Evolutionary conservation across 148 eudicot species (phyloP).

Genomic region (Silene conica): DNA sequence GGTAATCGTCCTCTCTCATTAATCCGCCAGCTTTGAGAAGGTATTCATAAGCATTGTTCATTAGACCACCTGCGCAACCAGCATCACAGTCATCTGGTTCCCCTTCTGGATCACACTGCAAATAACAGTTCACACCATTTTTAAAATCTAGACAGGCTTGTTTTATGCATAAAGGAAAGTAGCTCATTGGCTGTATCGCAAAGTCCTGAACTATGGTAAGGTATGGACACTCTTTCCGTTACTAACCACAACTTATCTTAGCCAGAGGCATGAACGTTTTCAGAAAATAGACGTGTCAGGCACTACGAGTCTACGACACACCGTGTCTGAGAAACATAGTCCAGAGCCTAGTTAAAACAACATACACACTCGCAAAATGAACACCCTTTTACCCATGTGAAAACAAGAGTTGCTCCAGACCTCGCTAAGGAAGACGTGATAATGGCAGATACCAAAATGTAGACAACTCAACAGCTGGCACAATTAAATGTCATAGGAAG

Average conservation of each 20-base stretch:
- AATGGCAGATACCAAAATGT: too few species aligned
- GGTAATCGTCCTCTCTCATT: slow-evolving; percentile 58
- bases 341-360: not conserved
- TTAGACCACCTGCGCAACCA: slow-evolving; percentile 67
- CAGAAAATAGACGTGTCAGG: too few species aligned
- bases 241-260: too few species aligned
- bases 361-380: not conserved
- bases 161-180: too few species aligned
- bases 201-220: too few species aligned
- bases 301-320: too few species aligned
- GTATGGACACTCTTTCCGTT: too few species aligned
- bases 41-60: slow-evolving; percentile 79
- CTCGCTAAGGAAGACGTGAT: too few species aligned
- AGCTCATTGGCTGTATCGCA: not conserved
- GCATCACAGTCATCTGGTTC: slow-evolving; percentile 52
- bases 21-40: slow-evolving; percentile 55
- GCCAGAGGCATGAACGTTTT: too few species aligned
- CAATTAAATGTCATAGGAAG: too few species aligned
- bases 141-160: not conserved
- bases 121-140: not conserved
- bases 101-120: slow-evolving; percentile 67
- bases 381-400: not conserved
- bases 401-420: too few species aligned
- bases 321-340: not conserved
- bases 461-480: too few species aligned